Evolutionary conservation across 2,329 filamentous ascomycete species (phyloP).

Genomic region (Penicillium hesseltinei): DNA sequence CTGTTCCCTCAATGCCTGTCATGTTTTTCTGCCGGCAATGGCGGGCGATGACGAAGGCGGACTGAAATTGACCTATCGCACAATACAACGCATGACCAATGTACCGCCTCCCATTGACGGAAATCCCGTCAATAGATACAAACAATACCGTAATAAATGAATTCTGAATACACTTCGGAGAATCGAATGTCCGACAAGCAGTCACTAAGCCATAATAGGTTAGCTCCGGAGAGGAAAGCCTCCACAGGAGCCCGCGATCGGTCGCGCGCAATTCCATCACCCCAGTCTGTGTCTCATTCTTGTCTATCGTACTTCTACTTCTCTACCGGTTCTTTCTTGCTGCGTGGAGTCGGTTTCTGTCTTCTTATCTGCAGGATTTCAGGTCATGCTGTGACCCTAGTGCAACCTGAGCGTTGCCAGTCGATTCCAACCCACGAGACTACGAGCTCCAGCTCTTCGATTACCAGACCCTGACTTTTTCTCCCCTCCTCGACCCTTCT

Average conservation of each 20-base stretch:
- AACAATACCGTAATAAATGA: slow-evolving; percentile 4
- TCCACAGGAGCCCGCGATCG: slow-evolving; percentile 39
- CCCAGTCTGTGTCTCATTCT: slow-evolving; percentile 17
- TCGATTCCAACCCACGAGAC: slow-evolving; percentile 11
- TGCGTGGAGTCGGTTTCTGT: slow-evolving; percentile 7
- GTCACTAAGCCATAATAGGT: slow-evolving; percentile 21
- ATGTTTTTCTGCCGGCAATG: slow-evolving; percentile 23
- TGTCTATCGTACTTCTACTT: slow-evolving; percentile 7
- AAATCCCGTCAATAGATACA: too few species aligned
- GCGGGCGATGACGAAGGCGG: slow-evolving; percentile 36
- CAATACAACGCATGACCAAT: slow-evolving; percentile 9
- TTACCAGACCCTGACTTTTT: slow-evolving; percentile 12
- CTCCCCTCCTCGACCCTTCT: slow-evolving; percentile 8
- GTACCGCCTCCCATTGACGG: neutral
- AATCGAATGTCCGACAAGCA: slow-evolving; percentile 24
- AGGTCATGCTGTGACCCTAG: slow-evolving; percentile 26
- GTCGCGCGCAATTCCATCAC: slow-evolving; percentile 39
- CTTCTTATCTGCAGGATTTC: slow-evolving; percentile 7
- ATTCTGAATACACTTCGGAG: slow-evolving; percentile 19
- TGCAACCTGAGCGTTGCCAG: slow-evolving; percentile 21
- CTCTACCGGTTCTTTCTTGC: slow-evolving; percentile 8
- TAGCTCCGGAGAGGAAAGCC: slow-evolving; percentile 33
- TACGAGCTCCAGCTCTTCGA: slow-evolving; percentile 22
- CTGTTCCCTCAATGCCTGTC: neutral
- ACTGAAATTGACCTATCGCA: slow-evolving; percentile 10